Percentiles rank a stretch among this genome's conserved stretches.
Evolutionary conservation across 345 rosid species (phyloP).

Genomic region (Eucalyptus erythrocorys): DNA sequence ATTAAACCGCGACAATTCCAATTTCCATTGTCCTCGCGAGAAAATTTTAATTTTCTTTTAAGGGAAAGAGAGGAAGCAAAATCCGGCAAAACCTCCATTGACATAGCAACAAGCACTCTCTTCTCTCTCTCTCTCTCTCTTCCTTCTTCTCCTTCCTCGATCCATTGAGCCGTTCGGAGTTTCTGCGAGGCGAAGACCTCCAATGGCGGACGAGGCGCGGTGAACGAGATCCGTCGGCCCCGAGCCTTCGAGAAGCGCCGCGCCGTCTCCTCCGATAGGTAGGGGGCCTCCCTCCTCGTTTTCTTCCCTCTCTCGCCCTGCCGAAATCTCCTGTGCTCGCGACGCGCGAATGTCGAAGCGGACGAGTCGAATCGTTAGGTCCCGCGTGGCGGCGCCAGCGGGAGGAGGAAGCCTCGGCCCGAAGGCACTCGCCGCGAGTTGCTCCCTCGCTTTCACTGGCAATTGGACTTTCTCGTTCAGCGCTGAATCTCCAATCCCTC

Average conservation of each 20-base stretch:
- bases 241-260: not conserved
- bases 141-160: not conserved
- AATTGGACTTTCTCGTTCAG: not conserved
- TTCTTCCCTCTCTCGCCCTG: not conserved
- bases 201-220: not conserved
- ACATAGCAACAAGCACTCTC: not conserved
- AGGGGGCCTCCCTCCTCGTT: not conserved
- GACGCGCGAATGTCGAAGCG: not conserved
- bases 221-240: not conserved
- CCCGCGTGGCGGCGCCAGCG: not conserved
- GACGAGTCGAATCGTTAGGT: not conserved
- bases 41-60: not conserved
- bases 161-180: not conserved
- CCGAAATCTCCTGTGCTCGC: not conserved
- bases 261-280: not conserved
- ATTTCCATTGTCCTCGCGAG: not conserved
- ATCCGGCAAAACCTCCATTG: not conserved
- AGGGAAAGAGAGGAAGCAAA: not conserved
- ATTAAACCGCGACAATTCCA: not conserved
- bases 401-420: not conserved
- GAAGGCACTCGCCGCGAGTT: constrained; percentile 7
- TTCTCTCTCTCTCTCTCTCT: not conserved
- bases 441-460: constrained; percentile 16
- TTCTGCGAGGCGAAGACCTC: not conserved
- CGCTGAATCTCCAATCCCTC: not conserved